Evolutionary conservation across 768 basidiomycete genomes (phyloP).

Genomic region (Nidularia pulvinata): DNA sequence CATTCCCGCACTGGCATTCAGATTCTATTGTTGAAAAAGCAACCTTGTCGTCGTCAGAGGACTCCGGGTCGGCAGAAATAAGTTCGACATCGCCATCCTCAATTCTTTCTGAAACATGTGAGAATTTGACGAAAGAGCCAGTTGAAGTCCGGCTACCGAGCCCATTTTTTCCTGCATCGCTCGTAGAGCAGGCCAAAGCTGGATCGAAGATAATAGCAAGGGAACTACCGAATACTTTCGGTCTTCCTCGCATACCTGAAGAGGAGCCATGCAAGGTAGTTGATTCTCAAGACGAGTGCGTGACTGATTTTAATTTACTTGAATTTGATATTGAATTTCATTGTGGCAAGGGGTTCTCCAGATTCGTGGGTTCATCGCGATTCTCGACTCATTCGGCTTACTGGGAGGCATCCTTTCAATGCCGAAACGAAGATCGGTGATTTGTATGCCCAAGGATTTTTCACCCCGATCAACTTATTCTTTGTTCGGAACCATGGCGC

Average conservation of each 20-base stretch:
- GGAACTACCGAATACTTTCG: slow-evolving; percentile 2
- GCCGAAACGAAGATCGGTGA: slow-evolving; percentile 43
- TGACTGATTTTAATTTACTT: neutral
- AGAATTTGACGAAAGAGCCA: neutral
- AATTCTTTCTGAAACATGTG: neutral
- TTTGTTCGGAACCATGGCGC: slow-evolving; percentile 68
- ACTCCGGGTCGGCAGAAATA: neutral
- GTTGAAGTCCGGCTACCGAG: slow-evolving; percentile 3
- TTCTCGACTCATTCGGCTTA: slow-evolving; percentile 42
- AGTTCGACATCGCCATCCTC: neutral
- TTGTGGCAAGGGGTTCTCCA: slow-evolving; percentile 14
- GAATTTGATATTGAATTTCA: too few relatives aligned
- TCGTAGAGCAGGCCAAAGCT: neutral
- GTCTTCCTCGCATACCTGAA: slow-evolving; percentile 3
- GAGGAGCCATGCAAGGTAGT: slow-evolving; percentile 1
- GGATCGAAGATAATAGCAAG: slow-evolving; percentile 2
- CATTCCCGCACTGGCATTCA: too few relatives aligned
- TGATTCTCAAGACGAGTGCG: slow-evolving; percentile 7
- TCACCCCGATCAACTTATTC: slow-evolving; percentile 52
- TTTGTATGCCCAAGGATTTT: slow-evolving; percentile 48
- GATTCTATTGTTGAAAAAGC: neutral
- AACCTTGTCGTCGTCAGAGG: neutral
- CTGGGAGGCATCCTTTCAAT: slow-evolving; percentile 67
- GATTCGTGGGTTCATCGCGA: slow-evolving; percentile 27
- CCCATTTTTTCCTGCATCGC: slow-evolving; percentile 9